Evolutionary conservation across 2,329 filamentous ascomycete species (phyloP).

Genomic region (Verticillium tricorpus): DNA sequence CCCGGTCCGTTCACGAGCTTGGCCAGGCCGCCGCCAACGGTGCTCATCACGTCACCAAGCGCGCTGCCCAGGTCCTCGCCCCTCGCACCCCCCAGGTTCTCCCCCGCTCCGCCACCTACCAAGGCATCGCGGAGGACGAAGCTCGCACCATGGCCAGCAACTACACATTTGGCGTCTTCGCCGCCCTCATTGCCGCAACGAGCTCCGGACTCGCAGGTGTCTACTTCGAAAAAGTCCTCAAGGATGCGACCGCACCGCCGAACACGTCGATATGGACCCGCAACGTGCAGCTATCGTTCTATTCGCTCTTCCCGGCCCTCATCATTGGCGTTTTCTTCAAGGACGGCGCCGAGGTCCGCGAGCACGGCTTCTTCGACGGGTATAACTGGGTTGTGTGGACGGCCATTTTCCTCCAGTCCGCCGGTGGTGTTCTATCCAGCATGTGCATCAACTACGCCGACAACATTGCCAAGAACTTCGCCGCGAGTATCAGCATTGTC

Average conservation of each 20-base stretch:
- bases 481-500: slow-evolving; percentile 86
- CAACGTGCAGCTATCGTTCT: slow-evolving; percentile 92
- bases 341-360: slow-evolving; percentile 77
- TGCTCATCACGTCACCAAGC: slow-evolving; percentile 41
- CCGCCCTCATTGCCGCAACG: slow-evolving; percentile 72
- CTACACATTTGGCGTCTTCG: slow-evolving; percentile 70
- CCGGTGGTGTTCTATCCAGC: slow-evolving; percentile 72
- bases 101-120: slow-evolving; percentile 70
- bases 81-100: slow-evolving; percentile 41
- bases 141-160: slow-evolving; percentile 57
- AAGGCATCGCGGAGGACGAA: slow-evolving; percentile 72
- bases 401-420: slow-evolving; percentile 75
- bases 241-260: slow-evolving; percentile 69
- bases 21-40: slow-evolving; percentile 48
- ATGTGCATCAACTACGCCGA: slow-evolving; percentile 79
- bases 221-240: slow-evolving; percentile 87
- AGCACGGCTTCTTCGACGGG: slow-evolving; percentile 87
- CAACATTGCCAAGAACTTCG: slow-evolving; percentile 92
- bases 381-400: slow-evolving; percentile 92
- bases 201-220: slow-evolving; percentile 83
- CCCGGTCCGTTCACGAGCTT: slow-evolving; percentile 73
- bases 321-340: slow-evolving; percentile 82
- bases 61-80: slow-evolving; percentile 41
- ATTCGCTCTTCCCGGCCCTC: slow-evolving; percentile 85
- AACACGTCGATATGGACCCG: slow-evolving; percentile 75